Evolutionary conservation across 202 grass and related monocot genomes (phyloP), one percentile per base, ranked within the genome.

Genomic region (Panicum virgatum): DNA sequence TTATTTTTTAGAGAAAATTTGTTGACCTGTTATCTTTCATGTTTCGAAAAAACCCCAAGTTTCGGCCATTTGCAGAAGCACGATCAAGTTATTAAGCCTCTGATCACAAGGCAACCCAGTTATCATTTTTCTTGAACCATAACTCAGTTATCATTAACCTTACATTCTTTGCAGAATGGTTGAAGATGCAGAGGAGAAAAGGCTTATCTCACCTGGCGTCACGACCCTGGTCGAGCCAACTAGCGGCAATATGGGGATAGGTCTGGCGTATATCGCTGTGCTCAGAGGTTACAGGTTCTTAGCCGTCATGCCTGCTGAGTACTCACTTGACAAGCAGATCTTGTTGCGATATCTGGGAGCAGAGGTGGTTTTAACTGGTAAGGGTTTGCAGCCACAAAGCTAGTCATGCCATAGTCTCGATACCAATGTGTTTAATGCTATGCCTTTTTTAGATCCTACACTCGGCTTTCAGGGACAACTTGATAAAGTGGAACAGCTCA

Each of bases 161-260:
- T 9, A 40, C 32, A 4, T 53, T 53, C 51, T 53, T 66, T 3
- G 47, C 76, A 79, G 78, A 78, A 89, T 89, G 87, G 77, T 89
- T 42, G 87, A 85, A 82, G 82, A 85, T 82, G 87, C 87, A 45
- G 87, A 89, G 72, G 77, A 89, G 58, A 89, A 76, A 62, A 78
- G 82, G 20, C 65, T 89, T 12, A 79, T 79, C 20, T 79, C 46
- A 9, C 46, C 62, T 66, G 62, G 62, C 0, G 15, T 6, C 46
- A 79, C 78, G 4, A 85, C 87, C 2, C 62, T 85, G 18, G 45
- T 89, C 6, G 82, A 77, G 29, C 72, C 72, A 23, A 89, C 87
- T n/a, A 82, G 87, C 29, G 87, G 87, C 46, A 89, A 89, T 60
- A 61, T 89, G 25, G 87, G 87, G 36, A 89, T 82, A 47, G 78